phyloP scores from a whole-genome alignment of 768 basidiomycete species.

The Goffeauzyma gilvescens region DNA sequence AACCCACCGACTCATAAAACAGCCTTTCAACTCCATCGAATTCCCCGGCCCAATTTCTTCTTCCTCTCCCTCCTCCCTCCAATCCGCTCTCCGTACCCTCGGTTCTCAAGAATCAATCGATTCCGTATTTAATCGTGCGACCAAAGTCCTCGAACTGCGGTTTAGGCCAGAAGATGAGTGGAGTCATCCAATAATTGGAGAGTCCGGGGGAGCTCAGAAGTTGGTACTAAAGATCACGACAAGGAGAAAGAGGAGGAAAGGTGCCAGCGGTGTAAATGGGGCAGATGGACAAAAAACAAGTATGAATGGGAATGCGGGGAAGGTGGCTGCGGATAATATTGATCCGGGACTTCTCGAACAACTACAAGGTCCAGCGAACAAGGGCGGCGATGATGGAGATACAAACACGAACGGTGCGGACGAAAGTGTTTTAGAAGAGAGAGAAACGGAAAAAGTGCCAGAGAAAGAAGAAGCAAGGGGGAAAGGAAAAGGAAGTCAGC shows the following conservation, averaged over 20 bases:
- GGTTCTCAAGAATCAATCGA: constrained; percentile 38
- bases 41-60: constrained; percentile 4
- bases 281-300: not conserved
- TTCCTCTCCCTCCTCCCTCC: not conserved
- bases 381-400: not conserved
- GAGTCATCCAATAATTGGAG: constrained; percentile 66
- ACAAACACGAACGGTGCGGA: not conserved
- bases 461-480: not conserved
- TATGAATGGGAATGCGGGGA: constrained; percentile 11
- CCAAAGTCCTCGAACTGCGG: constrained; percentile 48
- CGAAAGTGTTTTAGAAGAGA: not conserved
- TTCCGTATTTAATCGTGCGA: constrained; percentile 42
- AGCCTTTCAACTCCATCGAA: constrained; percentile 8
- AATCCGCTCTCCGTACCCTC: not conserved
- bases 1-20: not conserved
- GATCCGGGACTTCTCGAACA: not conserved
- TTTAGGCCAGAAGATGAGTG: constrained; percentile 57
- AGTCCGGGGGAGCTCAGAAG: constrained; percentile 56
- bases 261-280: too few species aligned
- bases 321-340: constrained; percentile 22
- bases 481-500: not conserved
- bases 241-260: constrained; percentile 35
- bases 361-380: not conserved
- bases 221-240: constrained; percentile 72
- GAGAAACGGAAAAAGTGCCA: not conserved